Percentiles rank a stretch among this genome's conserved stretches.
These are phyloP conservation scores for Sclerotinia trifoliorum DNA, from an alignment of 2,329 filamentous ascomycete species.

Conservation along the genomic window DNA sequence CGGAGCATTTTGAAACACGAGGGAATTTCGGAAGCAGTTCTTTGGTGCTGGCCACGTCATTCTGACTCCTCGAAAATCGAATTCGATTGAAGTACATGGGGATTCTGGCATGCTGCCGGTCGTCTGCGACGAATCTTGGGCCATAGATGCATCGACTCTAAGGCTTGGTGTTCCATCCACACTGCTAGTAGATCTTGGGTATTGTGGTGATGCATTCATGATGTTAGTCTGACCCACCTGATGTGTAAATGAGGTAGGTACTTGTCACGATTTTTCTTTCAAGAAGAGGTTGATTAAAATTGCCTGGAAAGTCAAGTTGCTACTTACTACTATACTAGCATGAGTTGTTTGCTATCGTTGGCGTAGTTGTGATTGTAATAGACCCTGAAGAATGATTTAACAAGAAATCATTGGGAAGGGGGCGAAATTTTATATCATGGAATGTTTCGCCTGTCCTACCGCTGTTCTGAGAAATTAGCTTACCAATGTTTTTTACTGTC, in stretches of 20 bases:
- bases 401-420: too few species aligned
- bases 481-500: background rate
- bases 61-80: background rate
- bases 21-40: background rate
- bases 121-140: background rate
- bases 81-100: background rate
- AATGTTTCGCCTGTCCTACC: background rate
- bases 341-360: background rate
- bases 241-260: background rate
- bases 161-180: background rate
- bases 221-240: background rate
- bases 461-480: background rate
- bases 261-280: background rate
- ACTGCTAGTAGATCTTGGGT: background rate
- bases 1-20: background rate
- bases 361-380: background rate
- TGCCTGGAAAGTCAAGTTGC: background rate
- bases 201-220: background rate
- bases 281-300: background rate
- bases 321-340: background rate
- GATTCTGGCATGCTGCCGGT: background rate
- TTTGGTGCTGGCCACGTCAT: background rate
- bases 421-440: background rate
- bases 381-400: background rate
- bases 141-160: background rate